Evolutionary conservation across 2,329 filamentous ascomycete genomes (phyloP).

Genomic region (Beauveria sp.): DNA sequence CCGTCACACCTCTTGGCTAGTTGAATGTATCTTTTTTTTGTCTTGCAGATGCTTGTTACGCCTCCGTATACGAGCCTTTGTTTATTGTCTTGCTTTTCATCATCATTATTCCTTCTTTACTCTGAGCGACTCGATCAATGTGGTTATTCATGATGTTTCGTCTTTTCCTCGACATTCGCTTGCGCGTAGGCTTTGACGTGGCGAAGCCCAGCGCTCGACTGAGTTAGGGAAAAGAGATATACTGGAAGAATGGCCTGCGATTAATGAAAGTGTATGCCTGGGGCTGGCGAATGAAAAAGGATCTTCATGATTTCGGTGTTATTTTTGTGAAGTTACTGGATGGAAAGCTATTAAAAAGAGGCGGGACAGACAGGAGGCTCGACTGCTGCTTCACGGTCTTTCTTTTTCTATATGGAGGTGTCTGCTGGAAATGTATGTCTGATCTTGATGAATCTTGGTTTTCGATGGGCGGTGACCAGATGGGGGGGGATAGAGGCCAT

Average conservation of each 20-base stretch:
- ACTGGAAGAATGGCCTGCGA: not conserved
- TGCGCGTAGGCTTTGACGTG: not conserved
- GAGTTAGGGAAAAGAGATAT: not conserved
- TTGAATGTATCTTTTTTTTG: conserved; percentile 3
- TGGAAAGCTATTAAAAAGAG: not conserved
- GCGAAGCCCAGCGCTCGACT: not conserved
- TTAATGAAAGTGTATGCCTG: not conserved
- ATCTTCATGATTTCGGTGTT: not conserved
- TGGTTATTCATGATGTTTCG: not conserved
- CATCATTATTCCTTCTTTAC: not conserved
- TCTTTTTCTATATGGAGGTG: not conserved
- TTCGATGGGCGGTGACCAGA: not conserved
- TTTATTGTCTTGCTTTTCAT: not conserved
- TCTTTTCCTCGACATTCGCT: not conserved
- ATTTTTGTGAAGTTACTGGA: not conserved
- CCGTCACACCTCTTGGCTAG: not conserved
- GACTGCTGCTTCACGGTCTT: not conserved
- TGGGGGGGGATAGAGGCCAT: not conserved
- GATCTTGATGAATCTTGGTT: not conserved
- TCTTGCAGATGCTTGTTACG: not conserved
- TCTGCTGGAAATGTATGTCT: conserved; percentile 3
- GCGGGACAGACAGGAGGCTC: not conserved
- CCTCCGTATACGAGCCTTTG: not conserved
- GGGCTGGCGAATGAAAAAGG: not conserved
- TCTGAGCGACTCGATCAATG: not conserved